Conservation (phyloP, 148 eudicot species). For the Gaultheria prostrata region DNA sequence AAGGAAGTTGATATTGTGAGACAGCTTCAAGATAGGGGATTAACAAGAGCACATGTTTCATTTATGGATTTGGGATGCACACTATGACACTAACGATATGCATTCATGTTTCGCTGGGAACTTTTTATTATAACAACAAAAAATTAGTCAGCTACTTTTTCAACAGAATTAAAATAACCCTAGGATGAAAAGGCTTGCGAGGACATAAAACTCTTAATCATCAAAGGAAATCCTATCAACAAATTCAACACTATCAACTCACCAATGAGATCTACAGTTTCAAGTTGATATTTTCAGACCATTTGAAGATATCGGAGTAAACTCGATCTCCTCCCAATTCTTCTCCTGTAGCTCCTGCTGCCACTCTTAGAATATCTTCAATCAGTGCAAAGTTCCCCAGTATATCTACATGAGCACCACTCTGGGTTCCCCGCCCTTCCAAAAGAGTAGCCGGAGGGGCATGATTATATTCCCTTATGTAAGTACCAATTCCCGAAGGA, state of each 20-base stretch:
- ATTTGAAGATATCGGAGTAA: constrained; percentile 65
- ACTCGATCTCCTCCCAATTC: constrained; percentile 79
- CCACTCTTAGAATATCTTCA: constrained; percentile 79
- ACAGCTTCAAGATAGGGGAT: not conserved
- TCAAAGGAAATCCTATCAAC: not conserved
- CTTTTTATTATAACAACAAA: not conserved
- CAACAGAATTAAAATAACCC: not conserved
- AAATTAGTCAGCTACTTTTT: not conserved
- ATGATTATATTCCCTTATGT: constrained; percentile 70
- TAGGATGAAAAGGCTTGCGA: not conserved
- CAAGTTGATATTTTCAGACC: constrained; percentile 71
- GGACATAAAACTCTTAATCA: not conserved
- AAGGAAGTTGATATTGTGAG: constrained; percentile 3
- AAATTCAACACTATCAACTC: constrained; percentile 12
- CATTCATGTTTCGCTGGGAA: not conserved
- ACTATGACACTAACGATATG: too few relatives aligned
- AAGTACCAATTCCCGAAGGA: constrained; percentile 66
- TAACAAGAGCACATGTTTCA: not conserved
- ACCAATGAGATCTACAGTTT: constrained; percentile 36
- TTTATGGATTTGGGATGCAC: not conserved
- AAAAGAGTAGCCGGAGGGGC: constrained; percentile 75
- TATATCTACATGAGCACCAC: constrained; percentile 90
- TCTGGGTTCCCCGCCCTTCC: constrained; percentile 87
- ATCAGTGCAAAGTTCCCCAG: constrained; percentile 81
- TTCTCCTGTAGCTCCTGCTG: constrained; percentile 77